phyloP scores from a whole-genome alignment of 768 basidiomycete species.

The Lactarius deliciosus region DNA sequence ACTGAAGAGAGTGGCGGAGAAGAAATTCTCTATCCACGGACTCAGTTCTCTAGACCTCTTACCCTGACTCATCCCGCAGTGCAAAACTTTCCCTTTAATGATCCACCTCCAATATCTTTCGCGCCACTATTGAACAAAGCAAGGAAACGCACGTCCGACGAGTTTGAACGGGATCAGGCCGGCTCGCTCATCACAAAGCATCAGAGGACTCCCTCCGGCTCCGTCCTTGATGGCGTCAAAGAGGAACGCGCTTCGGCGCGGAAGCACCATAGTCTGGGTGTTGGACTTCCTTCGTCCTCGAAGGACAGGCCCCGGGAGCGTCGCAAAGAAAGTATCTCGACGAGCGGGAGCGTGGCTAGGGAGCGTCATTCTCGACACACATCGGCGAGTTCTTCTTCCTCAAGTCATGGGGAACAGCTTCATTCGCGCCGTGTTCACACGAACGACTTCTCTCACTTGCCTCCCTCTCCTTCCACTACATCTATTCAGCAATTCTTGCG shows the following conservation, averaged over 20 bases:
- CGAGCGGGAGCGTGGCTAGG: constrained; percentile 29
- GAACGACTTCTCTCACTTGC: constrained; percentile 85
- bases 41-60: constrained; percentile 26
- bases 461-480: constrained; percentile 88
- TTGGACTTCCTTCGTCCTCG: constrained; percentile 34
- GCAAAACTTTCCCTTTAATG: constrained; percentile 7
- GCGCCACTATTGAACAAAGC: constrained; percentile 29
- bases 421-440: constrained; percentile 60
- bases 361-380: constrained; percentile 58
- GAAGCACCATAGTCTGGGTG: constrained; percentile 30
- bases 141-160: constrained; percentile 37
- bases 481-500: constrained; percentile 83
- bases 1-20: constrained; percentile 88
- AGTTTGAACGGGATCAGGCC: constrained; percentile 35
- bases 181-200: constrained; percentile 29
- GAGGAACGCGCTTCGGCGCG: constrained; percentile 25
- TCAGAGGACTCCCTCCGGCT: constrained; percentile 25
- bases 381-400: constrained; percentile 67
- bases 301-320: constrained; percentile 51
- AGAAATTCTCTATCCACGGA: constrained; percentile 84
- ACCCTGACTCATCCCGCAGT: constrained; percentile 1
- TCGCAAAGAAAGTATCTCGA: constrained; percentile 36
- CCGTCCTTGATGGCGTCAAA: constrained; percentile 46
- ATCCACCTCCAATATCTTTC: constrained; percentile 27
- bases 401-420: constrained; percentile 51